Conservation (phyloP, 352 stramenopile species). For the Plasmopara halstedii region DNA sequence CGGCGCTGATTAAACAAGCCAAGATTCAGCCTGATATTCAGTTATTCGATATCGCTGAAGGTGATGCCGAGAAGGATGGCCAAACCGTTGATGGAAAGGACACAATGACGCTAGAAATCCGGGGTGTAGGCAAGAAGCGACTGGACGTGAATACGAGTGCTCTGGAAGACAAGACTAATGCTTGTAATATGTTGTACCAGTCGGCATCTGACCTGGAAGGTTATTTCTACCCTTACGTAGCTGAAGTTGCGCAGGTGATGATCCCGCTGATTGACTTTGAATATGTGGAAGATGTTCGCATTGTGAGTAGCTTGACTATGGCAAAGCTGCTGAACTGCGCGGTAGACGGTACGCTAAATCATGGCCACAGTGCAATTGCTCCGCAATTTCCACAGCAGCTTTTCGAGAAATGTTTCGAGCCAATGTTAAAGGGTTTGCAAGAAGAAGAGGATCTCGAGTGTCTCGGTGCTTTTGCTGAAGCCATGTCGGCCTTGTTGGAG, state of each 20-base stretch:
- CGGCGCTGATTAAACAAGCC: constrained; percentile 73
- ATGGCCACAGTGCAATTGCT: constrained; percentile 41
- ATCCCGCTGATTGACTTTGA: constrained; percentile 73
- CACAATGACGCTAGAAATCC: constrained; percentile 68
- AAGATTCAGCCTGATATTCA: constrained; percentile 78
- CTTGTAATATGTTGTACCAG: constrained; percentile 87
- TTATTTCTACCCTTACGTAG: constrained; percentile 79
- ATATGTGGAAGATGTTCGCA: constrained; percentile 81
- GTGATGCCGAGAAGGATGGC: constrained; percentile 46
- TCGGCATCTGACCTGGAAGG: constrained; percentile 74
- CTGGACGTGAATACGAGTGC: constrained; percentile 84
- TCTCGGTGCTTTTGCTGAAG: constrained; percentile 65
- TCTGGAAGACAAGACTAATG: constrained; percentile 81
- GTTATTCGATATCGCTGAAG: constrained; percentile 56
- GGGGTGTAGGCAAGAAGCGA: constrained; percentile 71
- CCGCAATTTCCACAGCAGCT: constrained; percentile 75
- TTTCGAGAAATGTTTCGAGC: constrained; percentile 71
- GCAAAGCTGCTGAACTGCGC: constrained; percentile 63
- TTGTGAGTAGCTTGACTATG: constrained; percentile 73
- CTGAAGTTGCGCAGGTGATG: constrained; percentile 62
- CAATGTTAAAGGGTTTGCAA: constrained; percentile 62
- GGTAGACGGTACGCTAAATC: constrained; percentile 62
- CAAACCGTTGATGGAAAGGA: constrained; percentile 61
- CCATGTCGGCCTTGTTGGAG: constrained; percentile 62
- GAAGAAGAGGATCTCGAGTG: constrained; percentile 76